phyloP scores from a whole-genome alignment of 306 rosid genomes.

The Cucurbita ficifolia region DNA sequence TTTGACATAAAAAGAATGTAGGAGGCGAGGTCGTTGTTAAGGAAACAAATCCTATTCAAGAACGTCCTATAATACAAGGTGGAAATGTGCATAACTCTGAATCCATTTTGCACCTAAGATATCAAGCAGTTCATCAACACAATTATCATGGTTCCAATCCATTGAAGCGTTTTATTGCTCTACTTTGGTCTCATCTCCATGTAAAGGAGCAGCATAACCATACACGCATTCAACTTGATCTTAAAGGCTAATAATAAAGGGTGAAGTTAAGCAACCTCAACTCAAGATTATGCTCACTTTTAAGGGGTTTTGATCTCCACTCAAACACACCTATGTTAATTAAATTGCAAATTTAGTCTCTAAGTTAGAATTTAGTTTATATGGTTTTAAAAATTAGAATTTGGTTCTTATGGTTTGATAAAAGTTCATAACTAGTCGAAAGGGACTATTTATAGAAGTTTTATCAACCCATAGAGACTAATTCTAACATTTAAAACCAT shows the following conservation, averaged over 20 bases:
- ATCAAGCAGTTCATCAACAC: not conserved
- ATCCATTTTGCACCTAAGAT: not conserved
- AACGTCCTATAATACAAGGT: not conserved
- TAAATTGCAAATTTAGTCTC: no score
- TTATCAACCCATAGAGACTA: no score
- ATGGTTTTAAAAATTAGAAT: not conserved
- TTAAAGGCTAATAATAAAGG: not conserved
- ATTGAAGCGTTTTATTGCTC: not conserved
- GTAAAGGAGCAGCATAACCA: not conserved
- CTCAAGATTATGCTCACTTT: not conserved
- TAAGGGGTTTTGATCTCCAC: no score
- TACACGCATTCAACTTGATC: not conserved
- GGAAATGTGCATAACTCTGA: not conserved
- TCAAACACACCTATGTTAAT: no score
- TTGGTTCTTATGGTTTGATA: no score
- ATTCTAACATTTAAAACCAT: no score
- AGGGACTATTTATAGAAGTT: no score
- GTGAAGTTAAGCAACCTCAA: not conserved
- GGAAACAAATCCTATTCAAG: not conserved
- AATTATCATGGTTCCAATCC: not conserved
- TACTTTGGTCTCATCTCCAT: not conserved
- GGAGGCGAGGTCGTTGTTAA: not conserved
- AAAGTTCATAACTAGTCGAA: no score
- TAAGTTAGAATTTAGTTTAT: no score
- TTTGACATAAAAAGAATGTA: not conserved